Conservation (phyloP, 306 rosid genomes). For the Malus asiatica region DNA sequence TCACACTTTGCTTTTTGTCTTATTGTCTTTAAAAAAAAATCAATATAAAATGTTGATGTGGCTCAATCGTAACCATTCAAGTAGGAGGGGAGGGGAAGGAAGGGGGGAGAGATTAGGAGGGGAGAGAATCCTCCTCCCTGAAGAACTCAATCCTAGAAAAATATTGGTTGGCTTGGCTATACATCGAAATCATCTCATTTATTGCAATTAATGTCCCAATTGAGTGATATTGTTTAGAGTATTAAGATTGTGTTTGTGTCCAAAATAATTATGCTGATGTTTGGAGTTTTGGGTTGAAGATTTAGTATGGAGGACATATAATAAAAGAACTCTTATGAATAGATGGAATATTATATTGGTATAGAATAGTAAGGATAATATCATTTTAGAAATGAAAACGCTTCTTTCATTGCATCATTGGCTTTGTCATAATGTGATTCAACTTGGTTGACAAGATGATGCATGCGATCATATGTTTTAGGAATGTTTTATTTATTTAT, state of each 20-base stretch:
- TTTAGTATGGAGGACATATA: no score
- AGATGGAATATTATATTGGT: background rate
- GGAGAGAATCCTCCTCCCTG: background rate
- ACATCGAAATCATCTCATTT: background rate
- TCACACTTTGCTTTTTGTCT: no score
- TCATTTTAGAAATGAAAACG: background rate
- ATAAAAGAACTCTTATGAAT: no score
- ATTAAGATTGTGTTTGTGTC: background rate
- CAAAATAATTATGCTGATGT: background rate
- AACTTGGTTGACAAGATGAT: background rate
- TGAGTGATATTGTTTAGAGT: background rate
- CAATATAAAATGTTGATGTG: no score
- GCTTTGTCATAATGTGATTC: constrained; percentile 3
- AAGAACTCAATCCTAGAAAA: background rate
- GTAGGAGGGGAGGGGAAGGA: no score
- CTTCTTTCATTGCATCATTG: constrained; percentile 15
- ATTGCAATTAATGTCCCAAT: background rate
- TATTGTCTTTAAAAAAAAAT: no score
- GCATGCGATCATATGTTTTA: constrained; percentile 11
- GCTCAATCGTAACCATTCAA: no score
- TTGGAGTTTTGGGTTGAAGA: background rate
- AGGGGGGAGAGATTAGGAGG: no score
- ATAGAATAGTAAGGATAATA: background rate
- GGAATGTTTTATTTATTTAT: constrained; percentile 11
- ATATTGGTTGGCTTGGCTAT: background rate